Conservation (phyloP, 441 rosid genomes). For the Pelargonium citronellum region DNA sequence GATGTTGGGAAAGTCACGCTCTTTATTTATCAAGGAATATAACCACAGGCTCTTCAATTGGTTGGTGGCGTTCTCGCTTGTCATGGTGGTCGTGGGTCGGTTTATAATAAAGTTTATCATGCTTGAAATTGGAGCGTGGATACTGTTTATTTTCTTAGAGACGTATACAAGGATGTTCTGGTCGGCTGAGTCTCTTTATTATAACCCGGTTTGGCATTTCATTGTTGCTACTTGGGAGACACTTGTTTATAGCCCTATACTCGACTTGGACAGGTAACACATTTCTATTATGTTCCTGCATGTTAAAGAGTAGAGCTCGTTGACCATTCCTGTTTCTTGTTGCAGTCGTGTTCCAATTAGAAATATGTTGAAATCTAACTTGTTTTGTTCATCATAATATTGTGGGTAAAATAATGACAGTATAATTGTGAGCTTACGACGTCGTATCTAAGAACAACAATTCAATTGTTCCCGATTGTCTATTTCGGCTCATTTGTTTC, state of each 20-base stretch:
- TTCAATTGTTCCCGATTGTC: neutral
- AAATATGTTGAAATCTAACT: neutral
- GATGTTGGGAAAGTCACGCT: slow-evolving; percentile 84
- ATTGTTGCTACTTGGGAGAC: slow-evolving; percentile 89
- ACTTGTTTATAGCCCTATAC: slow-evolving; percentile 82
- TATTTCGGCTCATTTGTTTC: neutral
- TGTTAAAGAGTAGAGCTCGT: no score
- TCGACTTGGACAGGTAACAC: slow-evolving; percentile 91
- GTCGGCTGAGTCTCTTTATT: slow-evolving; percentile 92
- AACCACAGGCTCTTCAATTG: slow-evolving; percentile 94
- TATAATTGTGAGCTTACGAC: neutral
- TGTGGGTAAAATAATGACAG: neutral
- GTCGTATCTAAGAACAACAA: neutral
- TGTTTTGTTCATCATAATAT: neutral
- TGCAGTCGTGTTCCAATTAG: neutral
- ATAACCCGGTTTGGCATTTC: slow-evolving; percentile 92
- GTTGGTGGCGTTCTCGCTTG: slow-evolving; percentile 91
- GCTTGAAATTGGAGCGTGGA: slow-evolving; percentile 92
- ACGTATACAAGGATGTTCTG: slow-evolving; percentile 94
- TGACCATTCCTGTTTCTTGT: no score
- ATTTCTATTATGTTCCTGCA: neutral
- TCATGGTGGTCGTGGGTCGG: slow-evolving; percentile 90
- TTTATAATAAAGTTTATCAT: slow-evolving; percentile 80
- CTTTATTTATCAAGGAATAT: slow-evolving; percentile 85
- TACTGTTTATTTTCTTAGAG: slow-evolving; percentile 92